Base-by-base conservation (phyloP, 495 filamentous ascomycete species). In the Pseudomonodictys pantanalensis region DNA sequence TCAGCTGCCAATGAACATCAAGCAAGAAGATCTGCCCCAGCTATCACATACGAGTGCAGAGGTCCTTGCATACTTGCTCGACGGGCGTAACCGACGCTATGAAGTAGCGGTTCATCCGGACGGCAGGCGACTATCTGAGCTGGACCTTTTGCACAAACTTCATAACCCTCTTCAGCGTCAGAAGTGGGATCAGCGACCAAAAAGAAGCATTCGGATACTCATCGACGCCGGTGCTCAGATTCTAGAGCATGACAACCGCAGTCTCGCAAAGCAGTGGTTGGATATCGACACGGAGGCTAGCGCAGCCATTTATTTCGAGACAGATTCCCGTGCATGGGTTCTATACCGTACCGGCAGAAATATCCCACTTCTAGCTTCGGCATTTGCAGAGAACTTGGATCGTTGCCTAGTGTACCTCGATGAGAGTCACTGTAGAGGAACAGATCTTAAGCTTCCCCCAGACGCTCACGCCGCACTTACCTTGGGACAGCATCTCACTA, bases 371-470 rank as follows among this genome's bases (percentile, higher is more conserved):
- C 70, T 80, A 5, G 74, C 74, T 0, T 88, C 88, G 0, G 77
- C 86, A 0, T 91, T 82, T 67, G 67, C 74, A 0, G 73, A 79
- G 7, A 77, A 85, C n/a, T 71, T 90, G 28, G 81, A 80, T 3
- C 54, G 69, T 0, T 91, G 86, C 60, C 73, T 88, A 0, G 81
- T 91, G 0, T 91, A 86, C 66, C 72, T 91, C 1, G 87, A 91
- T 45, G 82, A 92, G 59, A 80, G 79, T 0, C 88, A 92, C 58
- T 89, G 87, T 1, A 71, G 88, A 59, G 89, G 89, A 0, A 87
- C 81, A 2, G 87, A 91, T 60, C 61, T 92, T 8, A 84, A 79
- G 58, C 64, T 92, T 10, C 87, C 87, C 0, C 54, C 55, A 0
- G 29, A 74, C 11, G 84, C 82, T 52, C 68, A 78, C 9, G 88